phyloP scores from a whole-genome alignment of 306 rosid species.

The Elaeagnus macrophylla region DNA sequence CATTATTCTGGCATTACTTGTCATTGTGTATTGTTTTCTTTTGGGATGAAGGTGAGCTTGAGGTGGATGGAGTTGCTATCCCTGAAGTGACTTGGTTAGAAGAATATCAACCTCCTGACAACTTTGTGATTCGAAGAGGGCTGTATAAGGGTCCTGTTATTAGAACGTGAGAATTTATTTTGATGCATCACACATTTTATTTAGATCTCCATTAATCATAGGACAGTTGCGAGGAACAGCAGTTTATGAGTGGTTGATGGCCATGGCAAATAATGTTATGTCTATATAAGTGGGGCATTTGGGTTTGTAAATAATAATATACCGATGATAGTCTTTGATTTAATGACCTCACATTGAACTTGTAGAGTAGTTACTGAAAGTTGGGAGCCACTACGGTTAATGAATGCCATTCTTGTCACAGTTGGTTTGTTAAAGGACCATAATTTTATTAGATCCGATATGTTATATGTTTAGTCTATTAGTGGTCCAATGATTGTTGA shows the following conservation, averaged over 20 bases:
- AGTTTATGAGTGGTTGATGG: slow-evolving; percentile 34
- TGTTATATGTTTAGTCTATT: too few species aligned
- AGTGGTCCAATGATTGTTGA: too few species aligned
- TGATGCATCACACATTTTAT: slow-evolving; percentile 25
- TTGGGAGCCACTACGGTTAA: slow-evolving; percentile 16
- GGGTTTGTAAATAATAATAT: slow-evolving; percentile 52
- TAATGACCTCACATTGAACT: slow-evolving; percentile 27
- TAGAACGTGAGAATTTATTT: slow-evolving; percentile 50
- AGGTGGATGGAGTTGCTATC: slow-evolving; percentile 42
- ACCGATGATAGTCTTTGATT: slow-evolving; percentile 17
- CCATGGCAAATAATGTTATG: slow-evolving; percentile 45
- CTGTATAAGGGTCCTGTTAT: slow-evolving; percentile 87
- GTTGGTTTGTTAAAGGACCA: slow-evolving; percentile 25
- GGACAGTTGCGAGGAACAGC: slow-evolving; percentile 34
- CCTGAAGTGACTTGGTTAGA: slow-evolving; percentile 74
- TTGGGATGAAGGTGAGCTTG: slow-evolving; percentile 36
- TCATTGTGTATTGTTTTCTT: neutral
- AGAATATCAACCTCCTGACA: slow-evolving; percentile 75
- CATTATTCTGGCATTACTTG: neutral
- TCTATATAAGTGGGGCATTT: slow-evolving; percentile 34
- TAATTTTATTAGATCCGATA: slow-evolving; percentile 11
- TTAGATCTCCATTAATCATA: slow-evolving; percentile 30
- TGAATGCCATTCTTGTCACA: slow-evolving; percentile 18
- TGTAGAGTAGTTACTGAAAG: slow-evolving; percentile 27
- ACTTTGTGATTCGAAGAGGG: slow-evolving; percentile 85